Percentiles rank a stretch among this genome's conserved stretches.
These are phyloP conservation scores for Testicularia cyperi DNA, from an alignment of 1,284 basidiomycete genomes.

Conservation along the genomic window DNA sequence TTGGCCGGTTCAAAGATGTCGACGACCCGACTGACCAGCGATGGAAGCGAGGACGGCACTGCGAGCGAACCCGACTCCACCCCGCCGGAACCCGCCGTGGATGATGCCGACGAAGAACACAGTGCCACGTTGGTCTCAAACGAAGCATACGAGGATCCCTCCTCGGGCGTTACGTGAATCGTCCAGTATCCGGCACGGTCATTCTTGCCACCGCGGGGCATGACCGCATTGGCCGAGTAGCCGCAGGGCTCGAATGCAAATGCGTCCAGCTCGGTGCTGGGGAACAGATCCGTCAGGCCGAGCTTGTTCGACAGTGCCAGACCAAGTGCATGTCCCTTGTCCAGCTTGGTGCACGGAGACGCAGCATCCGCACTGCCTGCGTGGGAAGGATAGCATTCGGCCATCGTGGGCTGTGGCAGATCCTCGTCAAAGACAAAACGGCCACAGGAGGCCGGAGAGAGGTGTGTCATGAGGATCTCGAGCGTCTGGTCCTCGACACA, in stretches of 20 bases:
- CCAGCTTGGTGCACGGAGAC: constrained; percentile 7
- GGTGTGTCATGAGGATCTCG: constrained; percentile 96
- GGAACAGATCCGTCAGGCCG: constrained; percentile 84
- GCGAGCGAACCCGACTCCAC: too few relatives aligned
- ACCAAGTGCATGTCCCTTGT: constrained; percentile 67
- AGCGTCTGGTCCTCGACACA: constrained; percentile 77
- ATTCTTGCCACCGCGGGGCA: constrained; percentile 32
- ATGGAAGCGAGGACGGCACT: constrained; percentile 64
- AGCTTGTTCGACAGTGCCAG: constrained; percentile 71
- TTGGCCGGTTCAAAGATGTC: constrained; percentile 87
- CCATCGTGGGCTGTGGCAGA: constrained; percentile 22
- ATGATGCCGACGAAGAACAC: constrained; percentile 38
- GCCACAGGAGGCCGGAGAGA: constrained; percentile 73
- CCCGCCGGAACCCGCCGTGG: too few relatives aligned
- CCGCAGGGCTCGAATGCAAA: constrained; percentile 95
- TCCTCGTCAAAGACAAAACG: constrained; percentile 72
- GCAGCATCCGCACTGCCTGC: constrained; percentile 5
- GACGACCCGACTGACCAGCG: constrained; percentile 83
- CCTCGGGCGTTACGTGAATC: constrained; percentile 97
- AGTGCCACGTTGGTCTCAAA: constrained; percentile 98
- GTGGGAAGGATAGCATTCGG: constrained; percentile 41
- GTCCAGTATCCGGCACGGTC: constrained; percentile 73
- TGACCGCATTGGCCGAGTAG: constrained; percentile 89
- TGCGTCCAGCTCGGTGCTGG: constrained; percentile 80
- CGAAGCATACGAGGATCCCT: constrained; percentile 93